These are phyloP conservation scores for Austroboletus novae-zelandiae DNA, from an alignment of 1,284 basidiomycete genomes.

Conservation along the genomic window DNA sequence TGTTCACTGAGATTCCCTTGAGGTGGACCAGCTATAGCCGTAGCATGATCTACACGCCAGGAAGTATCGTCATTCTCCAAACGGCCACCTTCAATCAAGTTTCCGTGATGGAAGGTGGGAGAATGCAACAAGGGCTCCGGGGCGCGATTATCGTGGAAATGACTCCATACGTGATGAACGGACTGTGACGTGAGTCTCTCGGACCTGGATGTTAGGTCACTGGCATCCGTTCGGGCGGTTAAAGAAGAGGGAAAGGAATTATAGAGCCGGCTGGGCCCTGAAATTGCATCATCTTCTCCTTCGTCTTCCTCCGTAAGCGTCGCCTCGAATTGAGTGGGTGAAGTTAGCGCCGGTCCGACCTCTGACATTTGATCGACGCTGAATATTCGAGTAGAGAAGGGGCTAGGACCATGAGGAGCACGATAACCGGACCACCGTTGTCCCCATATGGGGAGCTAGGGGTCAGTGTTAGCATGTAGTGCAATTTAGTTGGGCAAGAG, in stretches of 20 bases:
- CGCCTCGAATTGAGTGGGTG: constrained; percentile 27
- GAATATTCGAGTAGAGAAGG: constrained; percentile 27
- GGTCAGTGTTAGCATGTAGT: constrained; percentile 14
- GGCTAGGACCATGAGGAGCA: constrained; percentile 26
- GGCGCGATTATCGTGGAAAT: neutral
- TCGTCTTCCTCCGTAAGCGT: constrained; percentile 21
- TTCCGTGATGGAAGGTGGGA: neutral
- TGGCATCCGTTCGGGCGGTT: constrained; percentile 4
- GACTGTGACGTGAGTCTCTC: constrained; percentile 2
- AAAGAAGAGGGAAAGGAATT: constrained; percentile 6
- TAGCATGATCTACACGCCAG: constrained; percentile 5
- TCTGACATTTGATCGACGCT: constrained; percentile 22
- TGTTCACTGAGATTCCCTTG: constrained; percentile 3
- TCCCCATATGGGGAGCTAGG: constrained; percentile 34
- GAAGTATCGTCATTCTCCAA: neutral
- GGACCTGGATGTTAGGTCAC: neutral
- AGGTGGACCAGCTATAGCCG: neutral
- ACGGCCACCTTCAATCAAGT: neutral
- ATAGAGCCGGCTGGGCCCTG: constrained; percentile 14
- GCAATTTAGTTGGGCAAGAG: constrained; percentile 1
- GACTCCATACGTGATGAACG: constrained; percentile 1
- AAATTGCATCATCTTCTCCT: constrained; percentile 16
- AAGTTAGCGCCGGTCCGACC: constrained; percentile 21
- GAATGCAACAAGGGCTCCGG: constrained; percentile 1
- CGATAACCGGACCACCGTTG: constrained; percentile 29